Conservation (phyloP, 2,329 filamentous ascomycete species). For the Aureobasidium sp. region DNA sequence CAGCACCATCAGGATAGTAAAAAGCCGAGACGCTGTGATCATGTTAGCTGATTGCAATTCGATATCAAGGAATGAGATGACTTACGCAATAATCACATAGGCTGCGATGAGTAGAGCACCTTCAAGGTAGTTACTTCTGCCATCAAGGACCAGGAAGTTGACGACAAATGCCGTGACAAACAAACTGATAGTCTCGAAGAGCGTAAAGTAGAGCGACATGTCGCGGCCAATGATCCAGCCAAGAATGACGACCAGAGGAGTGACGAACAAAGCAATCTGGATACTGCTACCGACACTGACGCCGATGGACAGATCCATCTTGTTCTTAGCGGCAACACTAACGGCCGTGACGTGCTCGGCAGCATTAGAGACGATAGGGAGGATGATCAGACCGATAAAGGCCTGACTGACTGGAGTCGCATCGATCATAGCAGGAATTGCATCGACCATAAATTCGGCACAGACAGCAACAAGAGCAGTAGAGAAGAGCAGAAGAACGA, state of each 20-base stretch:
- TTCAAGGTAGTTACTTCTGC: constrained; percentile 76
- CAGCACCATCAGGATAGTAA: constrained; percentile 41
- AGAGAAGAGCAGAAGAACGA: constrained; percentile 48
- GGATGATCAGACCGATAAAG: constrained; percentile 71
- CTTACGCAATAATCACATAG: constrained; percentile 68
- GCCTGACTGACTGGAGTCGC: constrained; percentile 57
- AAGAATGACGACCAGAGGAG: constrained; percentile 67
- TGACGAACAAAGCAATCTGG: constrained; percentile 73
- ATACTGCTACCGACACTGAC: constrained; percentile 75
- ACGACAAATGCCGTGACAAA: constrained; percentile 79
- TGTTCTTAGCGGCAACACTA: constrained; percentile 73
- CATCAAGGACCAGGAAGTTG: constrained; percentile 79
- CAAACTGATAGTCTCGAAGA: constrained; percentile 60
- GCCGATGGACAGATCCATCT: constrained; percentile 77
- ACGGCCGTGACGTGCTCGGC: constrained; percentile 77
- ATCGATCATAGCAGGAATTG: constrained; percentile 61
- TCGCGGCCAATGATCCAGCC: constrained; percentile 70
- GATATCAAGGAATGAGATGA: not conserved
- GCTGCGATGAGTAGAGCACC: constrained; percentile 68
- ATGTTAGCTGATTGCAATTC: not conserved
- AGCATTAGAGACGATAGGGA: constrained; percentile 78
- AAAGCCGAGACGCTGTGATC: constrained; percentile 35
- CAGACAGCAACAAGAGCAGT: constrained; percentile 54
- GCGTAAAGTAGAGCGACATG: constrained; percentile 58
- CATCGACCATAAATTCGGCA: constrained; percentile 66